Conservation (phyloP, 768 basidiomycete genomes). For the Scleroderma bovista region DNA sequence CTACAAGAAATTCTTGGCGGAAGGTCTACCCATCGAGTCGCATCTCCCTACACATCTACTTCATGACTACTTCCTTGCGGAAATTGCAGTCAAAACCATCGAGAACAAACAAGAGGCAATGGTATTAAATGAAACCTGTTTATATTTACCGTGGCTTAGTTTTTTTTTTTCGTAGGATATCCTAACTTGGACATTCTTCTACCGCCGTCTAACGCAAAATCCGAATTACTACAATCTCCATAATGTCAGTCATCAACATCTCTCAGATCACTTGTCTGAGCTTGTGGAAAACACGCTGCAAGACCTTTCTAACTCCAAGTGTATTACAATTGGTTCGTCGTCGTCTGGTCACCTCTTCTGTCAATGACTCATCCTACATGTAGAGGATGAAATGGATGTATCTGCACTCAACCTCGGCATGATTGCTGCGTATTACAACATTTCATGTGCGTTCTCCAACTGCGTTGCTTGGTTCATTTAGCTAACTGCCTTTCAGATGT, state of each 20-base stretch:
- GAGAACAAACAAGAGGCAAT: conserved; percentile 99
- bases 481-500: conserved; percentile 52
- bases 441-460: conserved; percentile 58
- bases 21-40: conserved; percentile 97
- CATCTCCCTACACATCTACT: conserved; percentile 85
- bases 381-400: conserved; percentile 90
- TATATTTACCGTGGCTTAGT: background rate
- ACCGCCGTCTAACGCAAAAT: conserved; percentile 95
- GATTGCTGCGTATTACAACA: conserved; percentile 97
- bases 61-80: conserved; percentile 97
- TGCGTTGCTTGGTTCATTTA: background rate
- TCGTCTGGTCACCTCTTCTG: background rate
- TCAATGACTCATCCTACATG: background rate
- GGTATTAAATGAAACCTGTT: conserved; percentile 37
- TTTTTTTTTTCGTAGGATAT: too few species aligned
- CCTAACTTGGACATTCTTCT: conserved; percentile 98
- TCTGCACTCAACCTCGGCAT: conserved; percentile 92
- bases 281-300: conserved; percentile 89
- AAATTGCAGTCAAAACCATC: conserved; percentile 97
- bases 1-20: conserved; percentile 96
- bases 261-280: conserved; percentile 94
- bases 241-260: conserved; percentile 91
- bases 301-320: conserved; percentile 92
- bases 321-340: conserved; percentile 75
- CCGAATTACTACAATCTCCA: conserved; percentile 93